A percentile compares a stretch with the other conserved stretches of the same genome.
These are phyloP conservation scores for Lineolata rhizophorae DNA, from an alignment of 495 filamentous ascomycete species.

Conservation along the genomic window DNA sequence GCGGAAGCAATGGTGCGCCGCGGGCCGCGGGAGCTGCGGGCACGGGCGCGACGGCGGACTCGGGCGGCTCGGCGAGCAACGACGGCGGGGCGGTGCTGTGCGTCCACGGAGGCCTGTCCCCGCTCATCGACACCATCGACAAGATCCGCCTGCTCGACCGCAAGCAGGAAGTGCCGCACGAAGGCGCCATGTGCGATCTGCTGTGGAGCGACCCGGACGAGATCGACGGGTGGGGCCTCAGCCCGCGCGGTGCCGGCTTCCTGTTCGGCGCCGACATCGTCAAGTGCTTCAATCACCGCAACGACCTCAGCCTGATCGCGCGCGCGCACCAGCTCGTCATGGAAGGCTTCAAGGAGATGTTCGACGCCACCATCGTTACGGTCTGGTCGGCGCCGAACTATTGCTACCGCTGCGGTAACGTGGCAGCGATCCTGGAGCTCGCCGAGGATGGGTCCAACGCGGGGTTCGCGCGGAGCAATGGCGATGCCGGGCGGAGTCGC, in stretches of 20 bases:
- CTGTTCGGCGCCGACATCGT: conserved; percentile 94
- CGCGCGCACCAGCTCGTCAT: conserved; percentile 95
- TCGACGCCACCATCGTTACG: conserved; percentile 81
- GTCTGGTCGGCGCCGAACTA: conserved; percentile 98
- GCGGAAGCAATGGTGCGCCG: no score
- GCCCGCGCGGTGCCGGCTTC: conserved; percentile 86
- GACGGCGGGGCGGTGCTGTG: conserved; percentile 69
- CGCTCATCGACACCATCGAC: conserved; percentile 93
- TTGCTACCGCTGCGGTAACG: conserved; percentile 94
- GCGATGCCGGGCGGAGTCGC: conserved; percentile 35
- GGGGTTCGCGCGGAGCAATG: conserved; percentile 65
- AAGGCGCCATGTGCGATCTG: conserved; percentile 96
- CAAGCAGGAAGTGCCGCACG: conserved; percentile 95
- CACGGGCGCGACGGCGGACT: conserved; percentile 46
- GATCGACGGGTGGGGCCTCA: conserved; percentile 93
- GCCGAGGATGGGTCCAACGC: conserved; percentile 61
- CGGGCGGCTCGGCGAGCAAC: conserved; percentile 38
- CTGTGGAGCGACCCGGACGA: conserved; percentile 97
- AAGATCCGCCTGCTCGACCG: conserved; percentile 91
- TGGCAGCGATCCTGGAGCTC: conserved; percentile 83
- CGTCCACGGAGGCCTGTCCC: conserved; percentile 86
- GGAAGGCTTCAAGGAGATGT: conserved; percentile 99
- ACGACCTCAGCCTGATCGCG: conserved; percentile 78
- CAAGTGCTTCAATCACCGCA: conserved; percentile 81
- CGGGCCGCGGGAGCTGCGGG: conserved; percentile 46